A percentile compares a stretch with the other conserved stretches of the same genome.
Evolutionary conservation across 148 eudicot species (phyloP).

Genomic region (Simmondsia chinensis): DNA sequence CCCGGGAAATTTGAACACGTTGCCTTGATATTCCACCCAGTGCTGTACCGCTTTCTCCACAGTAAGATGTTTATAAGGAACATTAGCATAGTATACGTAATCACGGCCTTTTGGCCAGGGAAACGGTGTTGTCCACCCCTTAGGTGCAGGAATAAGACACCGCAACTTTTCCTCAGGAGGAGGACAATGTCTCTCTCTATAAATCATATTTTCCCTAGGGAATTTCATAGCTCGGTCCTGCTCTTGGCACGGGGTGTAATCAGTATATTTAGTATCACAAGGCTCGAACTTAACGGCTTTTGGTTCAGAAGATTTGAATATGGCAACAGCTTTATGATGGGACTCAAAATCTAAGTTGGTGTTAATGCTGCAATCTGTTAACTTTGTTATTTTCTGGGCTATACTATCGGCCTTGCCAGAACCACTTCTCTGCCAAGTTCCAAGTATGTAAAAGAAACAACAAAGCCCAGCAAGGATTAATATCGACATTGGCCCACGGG

Average conservation of each 20-base stretch:
- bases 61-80: slow-evolving; percentile 68
- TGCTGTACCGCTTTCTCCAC: slow-evolving; percentile 80
- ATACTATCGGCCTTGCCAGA: slow-evolving; percentile 49
- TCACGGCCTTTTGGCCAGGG: slow-evolving; percentile 86
- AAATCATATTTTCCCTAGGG: slow-evolving; percentile 72
- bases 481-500: slow-evolving; percentile 40
- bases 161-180: slow-evolving; percentile 49
- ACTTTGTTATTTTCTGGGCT: slow-evolving; percentile 27
- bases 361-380: slow-evolving; percentile 24
- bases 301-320: slow-evolving; percentile 32
- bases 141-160: slow-evolving; percentile 86
- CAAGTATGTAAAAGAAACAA: slow-evolving; percentile 56
- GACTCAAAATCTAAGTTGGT: slow-evolving; percentile 40
- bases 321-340: slow-evolving; percentile 35
- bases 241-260: slow-evolving; percentile 88
- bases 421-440: slow-evolving; percentile 61
- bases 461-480: slow-evolving; percentile 48
- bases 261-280: slow-evolving; percentile 43
- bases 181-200: slow-evolving; percentile 86
- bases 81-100: slow-evolving; percentile 77
- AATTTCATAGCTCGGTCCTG: slow-evolving; percentile 77
- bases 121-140: slow-evolving; percentile 68
- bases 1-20: slow-evolving; percentile 82
- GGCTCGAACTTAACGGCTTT: slow-evolving; percentile 38
- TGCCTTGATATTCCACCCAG: slow-evolving; percentile 72